Evolutionary conservation across 2,329 filamentous ascomycete species (phyloP), one percentile per base, ranked within the genome.

Genomic region (Metarhizium album): DNA sequence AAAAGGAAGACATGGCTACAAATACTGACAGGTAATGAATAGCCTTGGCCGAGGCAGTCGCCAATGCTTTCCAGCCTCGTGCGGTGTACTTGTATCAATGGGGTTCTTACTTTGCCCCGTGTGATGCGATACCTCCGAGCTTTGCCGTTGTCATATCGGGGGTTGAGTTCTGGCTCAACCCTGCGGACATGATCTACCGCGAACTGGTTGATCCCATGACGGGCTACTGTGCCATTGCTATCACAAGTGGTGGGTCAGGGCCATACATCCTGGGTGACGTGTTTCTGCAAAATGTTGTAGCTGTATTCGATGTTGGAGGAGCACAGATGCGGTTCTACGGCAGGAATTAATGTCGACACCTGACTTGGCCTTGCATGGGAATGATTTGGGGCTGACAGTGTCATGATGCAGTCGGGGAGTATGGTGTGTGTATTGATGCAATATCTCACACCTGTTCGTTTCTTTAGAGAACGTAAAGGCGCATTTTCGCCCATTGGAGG

Each of bases 271-370:
- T 79, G 31, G 75, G 76, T 0, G 70, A 73, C 33, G 68, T 69
- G 6, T 79, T 77, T 51, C 59, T 79, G 53, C 70, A 76, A 58
- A 78, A 74, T 50, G 72, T 74, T 2, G 59, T 78, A 47, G 69
- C 70, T 0, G 72, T 76, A 1, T 75, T 74, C 56, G 71, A 75
- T 52, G 62, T 74, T 16, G 72, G 72, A 1, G 70, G 62, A 5
- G 70, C 64, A n/a, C 62, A 72, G 60, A 70, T 75, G 67, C 66
- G 70, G 3, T 72, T 75, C 60, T 72, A 72, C 54, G 55, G 60
- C 48, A 59, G 58, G 53, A 50, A 51, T 45, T 50, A 40, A 16
- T 52, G 18, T 31, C 3, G 23, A 6, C n/a, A 3, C 16, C 3
- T 6, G 4, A 2, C 9, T 11, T 33, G 33, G 11, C 1, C 11